Percentiles rank a stretch among this genome's conserved stretches.
Conservation (phyloP, 2,329 filamentous ascomycete species). For the Sarocladium oryzae region DNA sequence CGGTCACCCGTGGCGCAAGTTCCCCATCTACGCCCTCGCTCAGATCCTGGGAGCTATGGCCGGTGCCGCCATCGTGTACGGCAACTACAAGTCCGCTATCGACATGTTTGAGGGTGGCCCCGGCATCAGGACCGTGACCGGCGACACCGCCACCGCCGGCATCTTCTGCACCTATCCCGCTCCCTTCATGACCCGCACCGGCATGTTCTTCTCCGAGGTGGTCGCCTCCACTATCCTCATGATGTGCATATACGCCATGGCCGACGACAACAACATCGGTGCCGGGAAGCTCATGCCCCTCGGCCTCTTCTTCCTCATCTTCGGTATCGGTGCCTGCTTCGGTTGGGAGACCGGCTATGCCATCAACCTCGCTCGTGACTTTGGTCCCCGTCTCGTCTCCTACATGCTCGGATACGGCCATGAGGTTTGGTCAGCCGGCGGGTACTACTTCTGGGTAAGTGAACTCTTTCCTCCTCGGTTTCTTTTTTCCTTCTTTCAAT, state of each 20-base stretch:
- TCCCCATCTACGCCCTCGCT: conserved; percentile 60
- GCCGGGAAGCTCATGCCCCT: conserved; percentile 52
- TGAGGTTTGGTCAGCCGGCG: conserved; percentile 60
- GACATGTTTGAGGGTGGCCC: conserved; percentile 55
- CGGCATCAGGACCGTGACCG: conserved; percentile 54
- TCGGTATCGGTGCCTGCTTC: conserved; percentile 66
- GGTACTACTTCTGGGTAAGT: conserved; percentile 66
- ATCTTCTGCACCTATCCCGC: conserved; percentile 71
- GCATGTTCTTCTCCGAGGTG: conserved; percentile 67
- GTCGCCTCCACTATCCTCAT: conserved; percentile 61
- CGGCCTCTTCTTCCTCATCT: conserved; percentile 64
- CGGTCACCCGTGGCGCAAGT: conserved; percentile 61
- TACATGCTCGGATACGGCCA: conserved; percentile 62
- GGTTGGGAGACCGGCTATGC: conserved; percentile 74
- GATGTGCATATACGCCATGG: conserved; percentile 65
- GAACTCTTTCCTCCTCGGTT: too few relatives aligned
- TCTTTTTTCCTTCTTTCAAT: too few relatives aligned
- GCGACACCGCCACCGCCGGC: conserved; percentile 54
- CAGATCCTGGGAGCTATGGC: conserved; percentile 63
- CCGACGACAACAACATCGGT: conserved; percentile 50
- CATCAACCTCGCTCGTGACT: conserved; percentile 67
- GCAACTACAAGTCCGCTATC: conserved; percentile 59
- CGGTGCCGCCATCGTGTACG: conserved; percentile 54
- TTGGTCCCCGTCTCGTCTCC: conserved; percentile 60
- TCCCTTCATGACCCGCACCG: conserved; percentile 56